Evolutionary conservation across 805 yeast genomes (phyloP).

Genomic region (Maudiozyma bulderi): DNA sequence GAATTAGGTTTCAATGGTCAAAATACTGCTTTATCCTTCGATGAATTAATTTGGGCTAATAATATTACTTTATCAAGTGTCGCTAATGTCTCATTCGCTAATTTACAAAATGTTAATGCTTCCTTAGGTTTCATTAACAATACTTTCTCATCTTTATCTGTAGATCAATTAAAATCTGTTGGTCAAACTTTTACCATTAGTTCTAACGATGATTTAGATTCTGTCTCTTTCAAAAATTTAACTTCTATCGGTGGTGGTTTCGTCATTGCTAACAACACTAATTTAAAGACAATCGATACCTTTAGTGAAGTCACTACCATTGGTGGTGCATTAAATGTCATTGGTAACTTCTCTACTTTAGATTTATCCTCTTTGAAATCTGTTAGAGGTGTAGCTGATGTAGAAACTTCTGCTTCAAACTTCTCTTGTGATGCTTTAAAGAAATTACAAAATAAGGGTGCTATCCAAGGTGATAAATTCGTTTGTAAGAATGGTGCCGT

Average conservation of each 20-base stretch:
- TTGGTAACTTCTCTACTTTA: slow-evolving; percentile 75
- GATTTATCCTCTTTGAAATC: slow-evolving; percentile 61
- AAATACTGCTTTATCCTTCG: slow-evolving; percentile 56
- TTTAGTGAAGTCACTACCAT: slow-evolving; percentile 65
- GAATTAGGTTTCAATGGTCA: slow-evolving; percentile 80
- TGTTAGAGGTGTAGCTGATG: slow-evolving; percentile 86
- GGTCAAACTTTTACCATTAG: slow-evolving; percentile 76
- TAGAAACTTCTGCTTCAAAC: slow-evolving; percentile 60
- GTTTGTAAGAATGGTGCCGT: slow-evolving; percentile 57
- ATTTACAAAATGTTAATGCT: slow-evolving; percentile 63
- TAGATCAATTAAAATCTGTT: slow-evolving; percentile 46
- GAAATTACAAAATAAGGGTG: slow-evolving; percentile 62
- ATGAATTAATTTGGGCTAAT: slow-evolving; percentile 72
- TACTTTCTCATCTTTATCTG: slow-evolving; percentile 45
- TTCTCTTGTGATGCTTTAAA: slow-evolving; percentile 76
- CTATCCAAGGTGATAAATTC: slow-evolving; percentile 83
- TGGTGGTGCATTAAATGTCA: slow-evolving; percentile 78
- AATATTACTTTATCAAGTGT: slow-evolving; percentile 78
- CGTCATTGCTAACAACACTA: slow-evolving; percentile 74
- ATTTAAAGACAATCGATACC: slow-evolving; percentile 54
- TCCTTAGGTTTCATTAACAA: slow-evolving; percentile 74
- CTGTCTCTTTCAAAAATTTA: slow-evolving; percentile 59
- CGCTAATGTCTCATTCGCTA: slow-evolving; percentile 59
- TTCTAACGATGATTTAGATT: slow-evolving; percentile 63
- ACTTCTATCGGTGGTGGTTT: slow-evolving; percentile 85